Base-by-base conservation (phyloP, 1,139 yeast species). In the Scheffersomyces cryptocercus region DNA sequence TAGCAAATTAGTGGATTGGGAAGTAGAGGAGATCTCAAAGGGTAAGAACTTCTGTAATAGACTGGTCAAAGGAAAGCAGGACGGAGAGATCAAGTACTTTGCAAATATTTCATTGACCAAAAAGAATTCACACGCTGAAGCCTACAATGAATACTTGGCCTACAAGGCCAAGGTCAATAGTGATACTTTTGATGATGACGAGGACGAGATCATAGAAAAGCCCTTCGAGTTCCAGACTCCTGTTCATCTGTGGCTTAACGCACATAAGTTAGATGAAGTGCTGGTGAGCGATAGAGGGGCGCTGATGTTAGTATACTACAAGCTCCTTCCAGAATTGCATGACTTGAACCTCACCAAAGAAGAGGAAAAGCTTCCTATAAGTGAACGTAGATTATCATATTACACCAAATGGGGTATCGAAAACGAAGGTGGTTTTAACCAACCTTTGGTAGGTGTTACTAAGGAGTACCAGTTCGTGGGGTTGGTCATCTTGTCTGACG, bases 1-100 rank as follows among this genome's bases (percentile, higher is more conserved):
- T 33, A 26, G 38, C 12, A 32, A 8, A 3, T 53, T 54, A 1
- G 40, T 60, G 15, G 51, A 46, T 11, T 60, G 65, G 65, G 46
- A 45, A 26, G 59, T 56, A 8, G 57, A 54, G 29, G 34, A 46
- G 30, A 61, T 67, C n/a, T 67, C 72, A 37, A 63, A 78, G 46
- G 95, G 95, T 3, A 79, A 77, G 46, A 82, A 53, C 47, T 86
- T 82, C 56, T 69, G 76, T 38, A 84, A 85, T 40, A 72, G 87
- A 43, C 75, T 80, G 35, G 76, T 85, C 4, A 68, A 70, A 38
- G 87, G 84, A 0, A 67, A 64, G 35, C 90, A 85, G 59, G 59
- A 70, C 20, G 81, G 77, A 10, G 62, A 64, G 14, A 56, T 82
- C 40, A 74, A 76, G 32, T 83, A 77, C 55, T 68, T 76, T 15